Evolutionary conservation across 1,284 basidiomycete species (phyloP).

Genomic region (Cutaneotrichosporon mucoides): DNA sequence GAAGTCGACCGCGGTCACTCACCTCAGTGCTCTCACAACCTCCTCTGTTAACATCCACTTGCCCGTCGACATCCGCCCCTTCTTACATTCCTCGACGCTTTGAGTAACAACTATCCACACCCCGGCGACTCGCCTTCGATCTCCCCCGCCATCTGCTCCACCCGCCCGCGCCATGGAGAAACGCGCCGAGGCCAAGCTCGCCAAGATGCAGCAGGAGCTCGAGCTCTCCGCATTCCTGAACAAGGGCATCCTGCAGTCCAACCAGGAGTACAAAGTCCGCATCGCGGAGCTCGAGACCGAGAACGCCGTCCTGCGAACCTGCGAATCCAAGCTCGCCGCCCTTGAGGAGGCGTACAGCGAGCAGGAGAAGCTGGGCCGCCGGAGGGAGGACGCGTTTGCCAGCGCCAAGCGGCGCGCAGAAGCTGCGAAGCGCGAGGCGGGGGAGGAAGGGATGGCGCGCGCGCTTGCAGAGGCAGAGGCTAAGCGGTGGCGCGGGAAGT

Average conservation of each 20-base stretch:
- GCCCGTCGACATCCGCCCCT: no score
- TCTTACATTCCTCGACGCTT: no score
- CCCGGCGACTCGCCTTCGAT: background rate
- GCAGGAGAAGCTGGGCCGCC: background rate
- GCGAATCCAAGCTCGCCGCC: constrained; percentile 28
- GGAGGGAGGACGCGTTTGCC: constrained; percentile 11
- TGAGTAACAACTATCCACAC: no score
- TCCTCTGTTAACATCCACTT: no score
- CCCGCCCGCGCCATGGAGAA: background rate
- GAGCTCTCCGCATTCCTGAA: constrained; percentile 40
- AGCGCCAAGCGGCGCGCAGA: constrained; percentile 8
- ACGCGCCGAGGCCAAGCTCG: background rate
- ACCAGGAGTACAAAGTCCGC: constrained; percentile 35
- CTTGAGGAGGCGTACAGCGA: constrained; percentile 31
- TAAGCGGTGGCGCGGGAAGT: constrained; percentile 9
- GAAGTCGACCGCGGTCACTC: no score
- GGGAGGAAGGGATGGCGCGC: background rate
- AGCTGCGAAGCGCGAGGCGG: background rate
- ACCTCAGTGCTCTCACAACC: no score
- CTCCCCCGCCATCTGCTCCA: background rate
- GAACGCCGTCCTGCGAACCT: constrained; percentile 31
- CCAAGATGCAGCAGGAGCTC: constrained; percentile 28
- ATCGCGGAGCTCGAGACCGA: constrained; percentile 34
- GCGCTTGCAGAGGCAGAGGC: constrained; percentile 2
- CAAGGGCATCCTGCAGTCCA: constrained; percentile 38